Evolutionary conservation across 2,329 filamentous ascomycete genomes (phyloP), one percentile per base, ranked within the genome.

Genomic region (Trichoderma citrinoviride): DNA sequence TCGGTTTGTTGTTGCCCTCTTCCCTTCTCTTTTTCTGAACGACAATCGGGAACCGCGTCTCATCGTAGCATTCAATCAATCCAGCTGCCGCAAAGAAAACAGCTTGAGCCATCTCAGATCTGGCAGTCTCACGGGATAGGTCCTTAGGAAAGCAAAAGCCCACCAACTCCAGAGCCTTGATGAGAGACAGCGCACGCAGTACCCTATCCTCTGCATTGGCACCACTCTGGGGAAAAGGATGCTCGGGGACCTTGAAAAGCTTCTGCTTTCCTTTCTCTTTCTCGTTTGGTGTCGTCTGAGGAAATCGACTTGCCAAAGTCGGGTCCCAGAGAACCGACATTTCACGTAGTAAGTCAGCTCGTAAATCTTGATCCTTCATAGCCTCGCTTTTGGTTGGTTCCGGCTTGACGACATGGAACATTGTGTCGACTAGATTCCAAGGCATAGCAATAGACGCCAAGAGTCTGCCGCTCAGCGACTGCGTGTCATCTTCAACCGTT

Each of bases 91-190:
- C 41, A 41, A 65, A 61, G 41, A 54, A 65, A 7, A 65, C 58
- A 4, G 64, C 47, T 47, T 61, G 64, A 3, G 64, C 43, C 41
- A 65, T 65, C 29, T 65, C 64, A 5, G 50, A 37, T 47, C 47
- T 55, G 5, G 64, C 64, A 4, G 64, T 63, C 40, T 65, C 64
- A 12, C 29, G 50, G 5, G 37, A 63, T n/a, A 65, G 50, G 3
- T 65, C 64, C n/a, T 17, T 27, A 6, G 64, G 64, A 29, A 65
- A 63, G 5, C 27, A 37, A 23, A 62, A 53, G 10, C 60, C 60
- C n/a, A 62, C 41, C 19, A 62, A 6, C 27, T 62, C 60, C 2
- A 62, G 60, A 46, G 47, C 60, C 46, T 54, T 62, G 37, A 62
- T 62, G 19, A 62, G 44, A 19, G 60, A 62, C 10, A 62, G 60